phyloP scores from a whole-genome alignment of 2,329 filamentous ascomycete genomes.

The Polytolypa hystricis region DNA sequence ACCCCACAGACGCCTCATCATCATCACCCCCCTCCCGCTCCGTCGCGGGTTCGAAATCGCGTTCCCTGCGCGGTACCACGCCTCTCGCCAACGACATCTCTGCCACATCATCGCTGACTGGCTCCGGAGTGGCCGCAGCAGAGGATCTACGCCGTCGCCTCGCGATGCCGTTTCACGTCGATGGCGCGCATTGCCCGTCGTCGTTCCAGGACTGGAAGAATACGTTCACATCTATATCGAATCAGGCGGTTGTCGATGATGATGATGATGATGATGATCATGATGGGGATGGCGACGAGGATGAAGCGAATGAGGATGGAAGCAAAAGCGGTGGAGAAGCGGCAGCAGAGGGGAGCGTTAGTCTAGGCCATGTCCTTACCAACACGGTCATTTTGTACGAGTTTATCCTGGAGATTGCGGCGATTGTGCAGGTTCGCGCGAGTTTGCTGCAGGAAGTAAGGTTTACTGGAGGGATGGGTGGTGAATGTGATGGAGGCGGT shows the following conservation, averaged over 20 bases:
- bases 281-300: constrained; percentile 1
- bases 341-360: constrained; percentile 39
- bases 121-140: constrained; percentile 16
- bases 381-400: constrained; percentile 71
- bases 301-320: constrained; percentile 3
- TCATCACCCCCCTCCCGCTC: constrained; percentile 5
- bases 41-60: constrained; percentile 12
- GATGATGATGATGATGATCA: not conserved
- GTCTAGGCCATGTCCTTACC: constrained; percentile 66
- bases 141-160: constrained; percentile 25
- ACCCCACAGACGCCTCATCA: constrained; percentile 11
- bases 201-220: not conserved
- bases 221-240: not conserved
- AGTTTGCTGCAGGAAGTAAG: constrained; percentile 66
- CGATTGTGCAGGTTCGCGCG: constrained; percentile 62
- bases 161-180: constrained; percentile 21
- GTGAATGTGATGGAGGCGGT: not conserved
- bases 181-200: constrained; percentile 2
- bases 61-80: constrained; percentile 12
- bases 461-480: constrained; percentile 32
- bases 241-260: not conserved
- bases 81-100: constrained; percentile 15
- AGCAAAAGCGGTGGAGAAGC: constrained; percentile 12
- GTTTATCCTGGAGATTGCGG: constrained; percentile 66
- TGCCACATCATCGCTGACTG: constrained; percentile 3